Percentiles rank a stretch among this genome's conserved stretches.
Conservation (phyloP, 2,329 filamentous ascomycete species). For the Geosmithia putterillii region DNA sequence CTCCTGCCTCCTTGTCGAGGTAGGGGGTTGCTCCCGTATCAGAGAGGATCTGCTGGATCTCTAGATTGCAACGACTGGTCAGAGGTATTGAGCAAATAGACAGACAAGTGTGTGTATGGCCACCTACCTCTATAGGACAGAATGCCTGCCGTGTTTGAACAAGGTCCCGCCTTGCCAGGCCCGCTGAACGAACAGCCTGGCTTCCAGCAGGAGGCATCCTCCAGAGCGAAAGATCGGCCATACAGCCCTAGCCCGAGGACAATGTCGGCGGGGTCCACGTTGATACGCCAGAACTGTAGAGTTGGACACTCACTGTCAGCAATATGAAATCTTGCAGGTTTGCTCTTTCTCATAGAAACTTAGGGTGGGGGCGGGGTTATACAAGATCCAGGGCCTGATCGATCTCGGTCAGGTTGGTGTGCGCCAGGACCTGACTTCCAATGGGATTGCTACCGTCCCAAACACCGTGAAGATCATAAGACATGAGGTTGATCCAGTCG, state of each 20-base stretch:
- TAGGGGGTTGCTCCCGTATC: conserved; percentile 4
- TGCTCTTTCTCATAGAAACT: no score
- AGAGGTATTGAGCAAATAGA: not conserved
- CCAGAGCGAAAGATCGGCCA: conserved; percentile 13
- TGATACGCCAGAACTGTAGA: conserved; percentile 21
- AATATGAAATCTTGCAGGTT: no score
- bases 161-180: conserved; percentile 13
- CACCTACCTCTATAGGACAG: conserved; percentile 8
- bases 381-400: conserved; percentile 25
- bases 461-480: conserved; percentile 5
- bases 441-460: conserved; percentile 21
- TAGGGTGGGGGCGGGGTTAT: no score
- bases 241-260: conserved; percentile 31
- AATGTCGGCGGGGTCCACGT: conserved; percentile 26
- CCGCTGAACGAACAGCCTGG: conserved; percentile 16
- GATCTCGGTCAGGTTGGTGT: conserved; percentile 37
- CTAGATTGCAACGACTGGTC: conserved; percentile 5
- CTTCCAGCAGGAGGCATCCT: conserved; percentile 8
- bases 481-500: conserved; percentile 8
- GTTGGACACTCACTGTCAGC: not conserved
- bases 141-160: conserved; percentile 14
- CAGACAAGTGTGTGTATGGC: not conserved
- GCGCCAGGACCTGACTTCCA: conserved; percentile 16
- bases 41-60: conserved; percentile 16
- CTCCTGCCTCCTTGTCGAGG: conserved; percentile 11